These are phyloP conservation scores for Thoreauomyces humboldtii DNA, from an alignment of 192 early-diverging fungal genomes.

Conservation along the genomic window DNA sequence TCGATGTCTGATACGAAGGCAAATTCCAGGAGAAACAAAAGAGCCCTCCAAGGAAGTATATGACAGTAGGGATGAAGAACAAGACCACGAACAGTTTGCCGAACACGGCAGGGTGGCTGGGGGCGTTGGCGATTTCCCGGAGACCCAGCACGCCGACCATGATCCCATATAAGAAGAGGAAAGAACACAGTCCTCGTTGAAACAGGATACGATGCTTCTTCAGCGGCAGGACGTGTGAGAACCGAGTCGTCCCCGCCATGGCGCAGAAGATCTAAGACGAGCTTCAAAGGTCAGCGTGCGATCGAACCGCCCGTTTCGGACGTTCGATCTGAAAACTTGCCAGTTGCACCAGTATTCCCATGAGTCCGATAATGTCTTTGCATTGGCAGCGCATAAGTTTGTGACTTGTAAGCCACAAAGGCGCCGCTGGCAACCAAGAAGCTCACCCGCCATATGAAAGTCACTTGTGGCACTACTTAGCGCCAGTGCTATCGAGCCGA, in stretches of 20 bases:
- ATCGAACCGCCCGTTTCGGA: too few relatives aligned
- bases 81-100: neutral
- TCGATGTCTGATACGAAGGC: neutral
- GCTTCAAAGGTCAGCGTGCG: too few relatives aligned
- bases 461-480: neutral
- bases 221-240: neutral
- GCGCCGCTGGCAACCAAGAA: too few relatives aligned
- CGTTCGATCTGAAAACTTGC: too few relatives aligned
- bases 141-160: neutral
- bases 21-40: conserved; percentile 21
- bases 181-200: neutral
- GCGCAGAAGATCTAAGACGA: too few relatives aligned
- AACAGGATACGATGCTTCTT: neutral
- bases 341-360: conserved; percentile 9
- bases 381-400: too few relatives aligned
- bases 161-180: neutral
- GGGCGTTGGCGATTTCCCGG: conserved; percentile 2
- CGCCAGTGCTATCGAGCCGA: neutral
- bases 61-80: conserved; percentile 5
- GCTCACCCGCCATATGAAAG: neutral
- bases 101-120: neutral
- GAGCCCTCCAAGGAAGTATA: conserved; percentile 3
- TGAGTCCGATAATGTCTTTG: conserved; percentile 7
- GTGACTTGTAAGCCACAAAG: too few relatives aligned
- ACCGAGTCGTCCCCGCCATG: conserved; percentile 12